Percentiles rank a stretch among this genome's conserved stretches.
Evolutionary conservation across 345 rosid species (phyloP).

Genomic region (Populus euphratica): DNA sequence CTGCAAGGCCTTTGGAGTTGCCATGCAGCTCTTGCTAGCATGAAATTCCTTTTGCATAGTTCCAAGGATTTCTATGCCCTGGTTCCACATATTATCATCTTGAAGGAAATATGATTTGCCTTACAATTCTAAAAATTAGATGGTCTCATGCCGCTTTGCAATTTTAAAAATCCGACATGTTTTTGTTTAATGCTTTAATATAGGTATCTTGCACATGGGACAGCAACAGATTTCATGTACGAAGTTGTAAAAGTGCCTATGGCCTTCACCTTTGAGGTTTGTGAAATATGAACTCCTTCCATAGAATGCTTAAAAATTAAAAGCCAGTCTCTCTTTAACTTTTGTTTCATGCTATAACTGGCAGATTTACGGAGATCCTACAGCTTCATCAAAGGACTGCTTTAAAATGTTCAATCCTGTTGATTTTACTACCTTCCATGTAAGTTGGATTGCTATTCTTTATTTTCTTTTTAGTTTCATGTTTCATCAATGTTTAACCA

Average conservation of each 20-base stretch:
- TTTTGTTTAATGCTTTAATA: constrained; percentile 9
- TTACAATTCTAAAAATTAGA: not conserved
- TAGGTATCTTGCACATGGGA: constrained; percentile 97
- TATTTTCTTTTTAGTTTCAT: not conserved
- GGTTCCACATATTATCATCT: not conserved
- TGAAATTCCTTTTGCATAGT: not conserved
- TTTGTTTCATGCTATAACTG: constrained; percentile 9
- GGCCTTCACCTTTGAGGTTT: constrained; percentile 99
- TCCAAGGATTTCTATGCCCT: not conserved
- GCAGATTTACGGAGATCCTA: constrained; percentile 81
- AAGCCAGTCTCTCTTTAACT: constrained; percentile 4
- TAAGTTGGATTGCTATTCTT: constrained; percentile 18
- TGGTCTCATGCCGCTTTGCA: not conserved
- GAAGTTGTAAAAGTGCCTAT: constrained; percentile 77
- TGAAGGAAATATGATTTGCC: not conserved
- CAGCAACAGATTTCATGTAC: constrained; percentile 94
- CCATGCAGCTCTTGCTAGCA: not conserved
- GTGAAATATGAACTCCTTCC: constrained; percentile 25
- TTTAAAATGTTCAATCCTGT: constrained; percentile 94
- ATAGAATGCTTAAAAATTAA: not conserved
- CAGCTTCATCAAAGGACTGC: constrained; percentile 71
- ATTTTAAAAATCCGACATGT: not conserved
- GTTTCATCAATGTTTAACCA: not conserved
- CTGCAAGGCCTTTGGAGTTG: not conserved
- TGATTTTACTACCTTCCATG: constrained; percentile 72